A percentile compares a stretch with the other conserved stretches of the same genome.
Evolutionary conservation across 176 grass and related monocot genomes (phyloP).

Genomic region (Cenchrus purpureus): DNA sequence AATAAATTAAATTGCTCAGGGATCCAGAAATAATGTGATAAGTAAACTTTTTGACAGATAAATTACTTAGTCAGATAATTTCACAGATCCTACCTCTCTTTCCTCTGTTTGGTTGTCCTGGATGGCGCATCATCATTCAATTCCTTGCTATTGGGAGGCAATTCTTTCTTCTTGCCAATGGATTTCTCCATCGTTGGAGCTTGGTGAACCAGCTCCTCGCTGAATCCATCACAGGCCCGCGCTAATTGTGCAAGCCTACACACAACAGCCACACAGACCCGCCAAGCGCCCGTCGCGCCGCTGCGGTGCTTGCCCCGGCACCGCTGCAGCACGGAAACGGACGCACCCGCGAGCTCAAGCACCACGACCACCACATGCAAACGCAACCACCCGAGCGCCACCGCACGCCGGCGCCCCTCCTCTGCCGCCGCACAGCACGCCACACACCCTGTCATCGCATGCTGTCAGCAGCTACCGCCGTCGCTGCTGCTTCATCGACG

Average conservation of each 20-base stretch:
- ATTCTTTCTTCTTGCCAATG: slow-evolving; percentile 73
- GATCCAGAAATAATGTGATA: neutral
- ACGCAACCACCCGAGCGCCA: too few species aligned
- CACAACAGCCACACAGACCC: neutral
- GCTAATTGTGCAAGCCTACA: slow-evolving; percentile 23
- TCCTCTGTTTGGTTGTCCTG: slow-evolving; percentile 81
- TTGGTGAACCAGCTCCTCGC: slow-evolving; percentile 92
- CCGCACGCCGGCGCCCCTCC: too few species aligned
- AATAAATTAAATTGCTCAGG: neutral
- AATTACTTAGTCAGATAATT: neutral
- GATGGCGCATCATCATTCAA: slow-evolving; percentile 65
- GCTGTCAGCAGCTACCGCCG: too few species aligned
- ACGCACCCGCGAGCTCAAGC: too few species aligned
- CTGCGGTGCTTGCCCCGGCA: too few species aligned
- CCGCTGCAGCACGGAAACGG: too few species aligned
- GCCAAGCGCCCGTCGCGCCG: too few species aligned
- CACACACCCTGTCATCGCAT: too few species aligned
- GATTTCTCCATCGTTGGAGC: slow-evolving; percentile 89
- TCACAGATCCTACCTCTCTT: slow-evolving; percentile 66
- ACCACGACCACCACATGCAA: too few species aligned
- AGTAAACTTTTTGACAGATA: too few species aligned
- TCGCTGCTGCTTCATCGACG: too few species aligned
- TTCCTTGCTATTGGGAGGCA: slow-evolving; percentile 73
- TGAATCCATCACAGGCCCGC: slow-evolving; percentile 65
- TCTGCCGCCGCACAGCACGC: too few species aligned